These are phyloP conservation scores for Acanthamoeba lenticulata DNA, from an alignment of 208 protist species.

Conservation along the genomic window DNA sequence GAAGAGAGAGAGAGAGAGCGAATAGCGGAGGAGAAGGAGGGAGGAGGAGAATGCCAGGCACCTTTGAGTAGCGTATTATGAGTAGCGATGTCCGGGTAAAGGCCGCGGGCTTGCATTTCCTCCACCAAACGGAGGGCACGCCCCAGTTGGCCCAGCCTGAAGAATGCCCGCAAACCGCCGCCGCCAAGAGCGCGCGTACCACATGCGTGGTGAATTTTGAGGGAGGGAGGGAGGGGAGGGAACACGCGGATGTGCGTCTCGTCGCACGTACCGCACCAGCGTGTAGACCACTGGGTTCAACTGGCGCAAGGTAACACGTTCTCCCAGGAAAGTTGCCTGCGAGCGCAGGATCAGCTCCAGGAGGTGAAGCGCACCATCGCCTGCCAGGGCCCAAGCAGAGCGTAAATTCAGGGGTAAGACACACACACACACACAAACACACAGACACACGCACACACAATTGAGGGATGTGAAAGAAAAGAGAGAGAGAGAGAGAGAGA, in stretches of 20 bases:
- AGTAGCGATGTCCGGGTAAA: not conserved
- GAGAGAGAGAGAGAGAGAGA: too few relatives aligned
- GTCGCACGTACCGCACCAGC: not conserved
- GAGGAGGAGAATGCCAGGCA: too few relatives aligned
- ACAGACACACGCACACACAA: too few relatives aligned
- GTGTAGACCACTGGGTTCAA: not conserved
- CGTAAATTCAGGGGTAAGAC: not conserved
- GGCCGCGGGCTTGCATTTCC: not conserved
- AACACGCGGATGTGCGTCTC: too few relatives aligned
- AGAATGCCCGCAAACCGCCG: too few relatives aligned
- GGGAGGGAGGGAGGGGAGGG: too few relatives aligned
- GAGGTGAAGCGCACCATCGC: not conserved
- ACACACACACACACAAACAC: too few relatives aligned
- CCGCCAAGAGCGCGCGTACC: not conserved
- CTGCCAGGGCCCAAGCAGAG: not conserved
- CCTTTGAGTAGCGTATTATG: constrained; percentile 7
- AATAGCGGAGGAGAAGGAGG: too few relatives aligned
- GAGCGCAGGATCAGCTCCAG: not conserved
- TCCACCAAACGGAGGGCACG: not conserved
- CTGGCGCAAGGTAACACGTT: not conserved
- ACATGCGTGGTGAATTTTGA: not conserved
- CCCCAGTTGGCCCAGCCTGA: not conserved
- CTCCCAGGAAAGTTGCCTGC: not conserved
- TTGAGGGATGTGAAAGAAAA: too few relatives aligned
- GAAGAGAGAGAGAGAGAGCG: too few relatives aligned